Percentiles rank a stretch among this genome's conserved stretches.
phyloP scores from a whole-genome alignment of 306 rosid genomes.

The Betula pendula region DNA sequence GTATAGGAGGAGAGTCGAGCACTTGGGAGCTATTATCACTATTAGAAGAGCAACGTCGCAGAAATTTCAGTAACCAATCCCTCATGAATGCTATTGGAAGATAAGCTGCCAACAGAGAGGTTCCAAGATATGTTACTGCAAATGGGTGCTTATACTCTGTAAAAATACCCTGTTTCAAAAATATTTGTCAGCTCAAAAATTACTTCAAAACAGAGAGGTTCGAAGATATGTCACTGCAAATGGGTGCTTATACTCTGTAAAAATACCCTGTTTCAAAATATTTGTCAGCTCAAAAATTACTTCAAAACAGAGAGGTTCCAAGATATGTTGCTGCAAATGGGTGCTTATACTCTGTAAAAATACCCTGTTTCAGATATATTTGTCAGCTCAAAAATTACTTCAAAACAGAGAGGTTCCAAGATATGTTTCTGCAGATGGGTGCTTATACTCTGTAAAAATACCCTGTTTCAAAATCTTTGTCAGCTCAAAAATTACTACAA shows the following conservation, averaged over 20 bases:
- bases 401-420: too few relatives aligned
- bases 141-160: constrained; percentile 37
- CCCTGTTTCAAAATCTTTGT: too few relatives aligned
- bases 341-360: constrained; percentile 35
- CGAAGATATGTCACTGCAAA: too few relatives aligned
- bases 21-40: not conserved
- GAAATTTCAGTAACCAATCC: constrained; percentile 21
- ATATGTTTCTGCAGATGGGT: too few relatives aligned
- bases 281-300: too few relatives aligned
- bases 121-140: constrained; percentile 30
- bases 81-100: constrained; percentile 33
- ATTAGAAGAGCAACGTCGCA: constrained; percentile 1
- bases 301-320: constrained; percentile 31
- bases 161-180: constrained; percentile 29
- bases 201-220: too few relatives aligned
- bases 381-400: not conserved
- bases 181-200: not conserved
- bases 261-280: too few relatives aligned
- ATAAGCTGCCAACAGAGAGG: constrained; percentile 30
- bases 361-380: constrained; percentile 16
- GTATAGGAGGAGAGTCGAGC: not conserved
- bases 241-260: too few relatives aligned
- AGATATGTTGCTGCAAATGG: constrained; percentile 34
- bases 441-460: too few relatives aligned
- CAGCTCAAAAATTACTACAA: too few relatives aligned